These are phyloP conservation scores for Sporothrix variecibatus DNA, from an alignment of 2,329 filamentous ascomycete genomes.

Conservation along the genomic window DNA sequence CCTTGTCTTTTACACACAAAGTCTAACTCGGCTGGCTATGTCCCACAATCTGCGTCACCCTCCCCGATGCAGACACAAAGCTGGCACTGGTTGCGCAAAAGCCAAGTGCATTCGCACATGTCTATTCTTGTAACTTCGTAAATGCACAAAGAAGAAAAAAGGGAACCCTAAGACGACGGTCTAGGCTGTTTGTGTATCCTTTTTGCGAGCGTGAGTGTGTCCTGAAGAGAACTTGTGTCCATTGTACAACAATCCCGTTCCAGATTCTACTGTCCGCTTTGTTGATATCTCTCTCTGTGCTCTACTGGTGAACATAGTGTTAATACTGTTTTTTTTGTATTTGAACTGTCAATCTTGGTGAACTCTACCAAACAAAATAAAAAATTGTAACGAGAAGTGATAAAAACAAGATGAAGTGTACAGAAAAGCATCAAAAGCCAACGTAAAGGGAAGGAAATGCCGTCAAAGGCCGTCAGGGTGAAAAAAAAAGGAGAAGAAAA, in stretches of 20 bases:
- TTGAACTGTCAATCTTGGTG: background rate
- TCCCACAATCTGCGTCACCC: background rate
- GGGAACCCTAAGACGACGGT: background rate
- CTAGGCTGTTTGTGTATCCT: background rate
- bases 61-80: background rate
- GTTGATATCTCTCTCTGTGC: too few species aligned
- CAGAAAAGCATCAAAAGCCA: background rate
- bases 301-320: background rate
- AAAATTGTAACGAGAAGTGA: background rate
- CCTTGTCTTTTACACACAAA: background rate
- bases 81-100: background rate
- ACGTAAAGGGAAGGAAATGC: background rate
- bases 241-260: background rate
- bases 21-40: too few species aligned
- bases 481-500: background rate
- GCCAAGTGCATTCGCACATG: background rate
- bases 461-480: background rate
- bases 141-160: background rate
- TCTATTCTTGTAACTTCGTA: background rate
- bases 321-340: background rate
- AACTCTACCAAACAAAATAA: background rate
- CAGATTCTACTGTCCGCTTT: background rate
- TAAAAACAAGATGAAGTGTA: background rate
- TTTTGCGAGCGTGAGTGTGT: background rate
- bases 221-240: background rate